Percentiles rank a stretch among this genome's conserved stretches.
These are phyloP conservation scores for Wickerhamomyces subpelliculosus DNA, from an alignment of 805 yeast genomes.

Conservation along the genomic window DNA sequence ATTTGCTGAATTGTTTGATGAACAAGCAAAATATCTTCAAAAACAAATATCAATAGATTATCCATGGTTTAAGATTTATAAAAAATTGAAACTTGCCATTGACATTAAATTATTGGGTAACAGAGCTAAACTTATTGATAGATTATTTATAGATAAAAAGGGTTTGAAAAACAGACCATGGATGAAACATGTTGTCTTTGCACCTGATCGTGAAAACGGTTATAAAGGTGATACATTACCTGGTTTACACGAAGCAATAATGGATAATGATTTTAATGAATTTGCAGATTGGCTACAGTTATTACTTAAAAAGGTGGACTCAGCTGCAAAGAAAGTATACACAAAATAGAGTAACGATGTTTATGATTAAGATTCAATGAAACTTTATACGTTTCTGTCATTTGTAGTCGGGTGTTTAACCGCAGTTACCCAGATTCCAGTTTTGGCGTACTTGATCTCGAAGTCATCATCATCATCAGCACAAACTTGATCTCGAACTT, in stretches of 20 bases:
- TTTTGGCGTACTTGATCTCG: too few relatives aligned
- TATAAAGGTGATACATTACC: slow-evolving; percentile 49
- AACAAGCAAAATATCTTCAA: slow-evolving; percentile 38
- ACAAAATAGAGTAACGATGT: too few relatives aligned
- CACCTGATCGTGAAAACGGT: slow-evolving; percentile 50
- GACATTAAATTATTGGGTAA: slow-evolving; percentile 48
- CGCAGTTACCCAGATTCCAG: too few relatives aligned
- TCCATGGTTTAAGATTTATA: slow-evolving; percentile 67
- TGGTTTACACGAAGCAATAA: slow-evolving; percentile 50
- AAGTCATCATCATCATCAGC: too few relatives aligned
- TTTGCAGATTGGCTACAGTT: slow-evolving; percentile 8
- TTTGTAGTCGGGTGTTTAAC: too few relatives aligned
- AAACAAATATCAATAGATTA: slow-evolving; percentile 52
- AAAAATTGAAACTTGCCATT: slow-evolving; percentile 53
- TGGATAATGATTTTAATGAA: slow-evolving; percentile 34
- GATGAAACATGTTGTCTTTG: slow-evolving; percentile 60
- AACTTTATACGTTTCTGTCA: too few relatives aligned
- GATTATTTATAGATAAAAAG: slow-evolving; percentile 39
- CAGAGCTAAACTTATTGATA: slow-evolving; percentile 47
- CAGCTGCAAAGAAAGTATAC: too few relatives aligned
- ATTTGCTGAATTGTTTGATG: slow-evolving; percentile 35
- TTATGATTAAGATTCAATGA: too few relatives aligned
- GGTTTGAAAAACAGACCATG: slow-evolving; percentile 47
- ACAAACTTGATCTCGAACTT: too few relatives aligned
- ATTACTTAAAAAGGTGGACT: slow-evolving; percentile 5